Conservation (phyloP, 176 grass and related monocot species). For the Carex kokanica region DNA sequence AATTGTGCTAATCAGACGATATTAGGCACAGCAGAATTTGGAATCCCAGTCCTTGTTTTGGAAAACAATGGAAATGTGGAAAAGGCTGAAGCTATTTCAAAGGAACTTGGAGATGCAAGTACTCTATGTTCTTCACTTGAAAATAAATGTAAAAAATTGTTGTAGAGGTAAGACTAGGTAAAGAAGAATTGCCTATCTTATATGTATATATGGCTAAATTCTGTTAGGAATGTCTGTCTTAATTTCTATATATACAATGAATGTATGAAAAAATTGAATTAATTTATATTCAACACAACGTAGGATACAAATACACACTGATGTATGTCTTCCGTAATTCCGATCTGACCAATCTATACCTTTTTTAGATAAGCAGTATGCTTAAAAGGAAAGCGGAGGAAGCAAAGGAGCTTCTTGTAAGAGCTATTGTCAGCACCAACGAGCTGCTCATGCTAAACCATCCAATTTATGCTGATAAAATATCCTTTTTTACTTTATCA, state of each 20-base stretch:
- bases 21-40: conserved; percentile 53
- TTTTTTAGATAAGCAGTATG: conserved; percentile 68
- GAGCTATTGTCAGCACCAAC: conserved; percentile 81
- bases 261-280: neutral
- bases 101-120: conserved; percentile 94
- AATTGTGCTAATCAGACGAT: conserved; percentile 27
- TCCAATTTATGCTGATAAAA: conserved; percentile 85
- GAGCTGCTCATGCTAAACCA: conserved; percentile 85
- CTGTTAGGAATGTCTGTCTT: neutral
- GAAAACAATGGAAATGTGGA: conserved; percentile 81
- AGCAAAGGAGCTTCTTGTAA: conserved; percentile 84
- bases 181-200: neutral
- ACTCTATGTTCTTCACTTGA: conserved; percentile 17
- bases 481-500: conserved; percentile 64
- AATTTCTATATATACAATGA: conserved; percentile 3
- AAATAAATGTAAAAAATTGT: neutral
- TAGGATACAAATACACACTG: no score
- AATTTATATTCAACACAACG: neutral
- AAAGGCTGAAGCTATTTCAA: conserved; percentile 76
- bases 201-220: neutral
- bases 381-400: conserved; percentile 78
- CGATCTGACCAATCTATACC: conserved; percentile 22
- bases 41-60: conserved; percentile 46
- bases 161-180: neutral
- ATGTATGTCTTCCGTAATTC: neutral